phyloP scores from a whole-genome alignment of 164 flowering plant genomes.

The Macadamia tetraphylla region DNA sequence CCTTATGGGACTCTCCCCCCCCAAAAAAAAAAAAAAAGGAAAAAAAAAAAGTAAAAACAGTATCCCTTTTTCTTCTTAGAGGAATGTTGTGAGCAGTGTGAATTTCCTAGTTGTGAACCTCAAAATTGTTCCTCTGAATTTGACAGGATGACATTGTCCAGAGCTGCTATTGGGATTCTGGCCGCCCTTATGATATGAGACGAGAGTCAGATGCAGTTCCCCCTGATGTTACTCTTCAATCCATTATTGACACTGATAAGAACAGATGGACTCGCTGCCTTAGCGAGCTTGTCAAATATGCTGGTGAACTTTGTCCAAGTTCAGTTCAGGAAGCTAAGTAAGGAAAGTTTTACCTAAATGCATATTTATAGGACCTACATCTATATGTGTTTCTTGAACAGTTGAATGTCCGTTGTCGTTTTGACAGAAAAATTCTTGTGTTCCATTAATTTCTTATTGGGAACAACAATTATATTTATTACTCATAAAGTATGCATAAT shows the following conservation, averaged over 20 bases:
- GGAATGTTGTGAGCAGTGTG: not conserved
- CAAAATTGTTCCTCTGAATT: conserved; percentile 4
- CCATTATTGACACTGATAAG: conserved; percentile 94
- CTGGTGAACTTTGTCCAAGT: conserved; percentile 84
- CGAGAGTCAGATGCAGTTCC: conserved; percentile 88
- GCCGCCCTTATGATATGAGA: conserved; percentile 85
- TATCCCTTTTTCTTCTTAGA: not conserved
- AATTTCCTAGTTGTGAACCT: not conserved
- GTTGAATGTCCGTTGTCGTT: not conserved
- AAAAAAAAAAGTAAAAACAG: no score
- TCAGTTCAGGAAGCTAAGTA: conserved; percentile 96
- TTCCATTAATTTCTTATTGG: not conserved
- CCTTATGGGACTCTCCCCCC: not conserved
- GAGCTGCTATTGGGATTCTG: conserved; percentile 95
- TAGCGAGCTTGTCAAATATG: conserved; percentile 91
- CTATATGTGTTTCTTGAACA: not conserved
- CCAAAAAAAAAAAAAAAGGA: no score
- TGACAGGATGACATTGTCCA: conserved; percentile 95
- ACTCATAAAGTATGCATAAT: not conserved
- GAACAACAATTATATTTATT: no score
- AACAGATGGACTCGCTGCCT: conserved; percentile 95
- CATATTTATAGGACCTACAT: not conserved
- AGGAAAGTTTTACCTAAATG: conserved; percentile 13
- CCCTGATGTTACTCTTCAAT: conserved; percentile 83
- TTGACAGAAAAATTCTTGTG: not conserved